Conservation (phyloP, 331 rosid genomes). For the Stylosanthes scabra region DNA sequence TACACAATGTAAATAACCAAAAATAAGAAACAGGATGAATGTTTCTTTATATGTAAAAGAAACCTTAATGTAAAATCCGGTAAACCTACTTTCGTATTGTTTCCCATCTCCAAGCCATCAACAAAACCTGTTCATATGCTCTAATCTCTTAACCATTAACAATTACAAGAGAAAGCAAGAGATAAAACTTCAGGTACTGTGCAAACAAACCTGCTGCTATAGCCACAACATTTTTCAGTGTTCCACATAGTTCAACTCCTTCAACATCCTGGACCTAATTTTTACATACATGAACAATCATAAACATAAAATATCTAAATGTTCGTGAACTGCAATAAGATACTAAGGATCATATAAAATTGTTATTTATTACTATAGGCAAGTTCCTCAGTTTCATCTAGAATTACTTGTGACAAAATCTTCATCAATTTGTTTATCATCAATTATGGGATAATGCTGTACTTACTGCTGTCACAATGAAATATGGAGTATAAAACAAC, state of each 20-base stretch:
- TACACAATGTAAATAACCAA: constrained; percentile 35
- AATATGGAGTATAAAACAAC: constrained; percentile 86
- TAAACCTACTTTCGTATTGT: constrained; percentile 83
- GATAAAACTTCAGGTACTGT: constrained; percentile 18
- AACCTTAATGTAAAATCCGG: constrained; percentile 22
- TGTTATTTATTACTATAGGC: background rate
- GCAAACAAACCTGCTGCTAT: constrained; percentile 86
- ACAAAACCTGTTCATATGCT: constrained; percentile 77
- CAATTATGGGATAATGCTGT: constrained; percentile 16
- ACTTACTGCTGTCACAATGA: constrained; percentile 89
- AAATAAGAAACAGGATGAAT: background rate
- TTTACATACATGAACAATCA: constrained; percentile 33
- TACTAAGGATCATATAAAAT: background rate
- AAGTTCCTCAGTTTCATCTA: constrained; percentile 25
- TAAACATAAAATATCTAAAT: constrained; percentile 20
- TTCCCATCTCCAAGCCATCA: constrained; percentile 99
- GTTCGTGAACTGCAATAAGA: constrained; percentile 2
- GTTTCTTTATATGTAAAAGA: background rate
- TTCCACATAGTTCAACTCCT: constrained; percentile 98
- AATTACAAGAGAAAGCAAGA: constrained; percentile 21
- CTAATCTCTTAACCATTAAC: constrained; percentile 35
- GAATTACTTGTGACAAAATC: background rate
- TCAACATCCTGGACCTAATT: constrained; percentile 91
- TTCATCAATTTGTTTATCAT: background rate
- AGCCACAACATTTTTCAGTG: constrained; percentile 97